phyloP scores from a whole-genome alignment of 129 eudicot genomes.

The Pseudognaphalium luteoalbum region DNA sequence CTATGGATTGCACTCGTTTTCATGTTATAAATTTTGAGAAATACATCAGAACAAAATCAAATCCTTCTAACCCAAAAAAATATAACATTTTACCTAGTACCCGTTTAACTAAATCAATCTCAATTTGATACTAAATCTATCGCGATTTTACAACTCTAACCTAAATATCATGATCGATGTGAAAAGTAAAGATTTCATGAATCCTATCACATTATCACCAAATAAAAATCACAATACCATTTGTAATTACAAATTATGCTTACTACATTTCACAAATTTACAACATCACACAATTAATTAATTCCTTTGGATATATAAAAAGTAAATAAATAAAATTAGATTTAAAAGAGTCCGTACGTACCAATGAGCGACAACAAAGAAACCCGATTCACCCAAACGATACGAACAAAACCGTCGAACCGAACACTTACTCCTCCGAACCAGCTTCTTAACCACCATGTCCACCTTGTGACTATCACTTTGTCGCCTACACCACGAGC shows the following conservation, averaged over 20 bases:
- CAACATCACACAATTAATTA: not conserved
- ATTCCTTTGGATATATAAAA: not conserved
- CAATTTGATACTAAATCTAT: too few relatives aligned
- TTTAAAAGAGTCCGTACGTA: not conserved
- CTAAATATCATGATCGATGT: too few relatives aligned
- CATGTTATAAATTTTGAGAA: too few relatives aligned
- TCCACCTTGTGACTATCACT: constrained; percentile 20
- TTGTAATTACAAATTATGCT: too few relatives aligned
- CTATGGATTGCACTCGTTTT: too few relatives aligned
- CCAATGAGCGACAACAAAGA: constrained; percentile 37
- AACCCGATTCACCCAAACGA: constrained; percentile 37
- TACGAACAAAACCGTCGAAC: constrained; percentile 31
- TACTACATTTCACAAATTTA: not conserved
- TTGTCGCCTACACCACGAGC: constrained; percentile 33
- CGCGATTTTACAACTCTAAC: not conserved
- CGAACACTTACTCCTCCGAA: constrained; percentile 26
- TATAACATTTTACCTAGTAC: too few relatives aligned
- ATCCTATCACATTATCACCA: too few relatives aligned
- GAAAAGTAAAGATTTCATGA: too few relatives aligned
- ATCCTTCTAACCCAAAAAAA: too few relatives aligned
- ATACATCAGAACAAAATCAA: too few relatives aligned
- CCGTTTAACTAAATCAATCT: too few relatives aligned
- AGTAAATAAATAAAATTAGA: not conserved
- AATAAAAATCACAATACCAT: too few relatives aligned
- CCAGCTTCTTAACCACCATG: constrained; percentile 35